Evolutionary conservation across 345 rosid genomes (phyloP).

Genomic region (Gossypium stocksii): DNA sequence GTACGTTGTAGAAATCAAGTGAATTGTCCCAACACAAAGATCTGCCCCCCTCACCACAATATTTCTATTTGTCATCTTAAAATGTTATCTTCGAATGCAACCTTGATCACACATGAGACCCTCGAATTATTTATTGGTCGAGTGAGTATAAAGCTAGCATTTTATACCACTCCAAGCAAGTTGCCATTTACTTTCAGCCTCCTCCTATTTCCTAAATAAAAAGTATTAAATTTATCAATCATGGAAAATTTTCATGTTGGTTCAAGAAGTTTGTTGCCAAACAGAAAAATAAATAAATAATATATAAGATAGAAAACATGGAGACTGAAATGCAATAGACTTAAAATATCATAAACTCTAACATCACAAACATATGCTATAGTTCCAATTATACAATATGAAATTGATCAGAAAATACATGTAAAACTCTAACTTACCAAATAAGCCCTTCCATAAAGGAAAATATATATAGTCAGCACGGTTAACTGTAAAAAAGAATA

Average conservation of each 20-base stretch:
- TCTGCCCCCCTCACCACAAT: background rate
- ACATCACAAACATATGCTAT: background rate
- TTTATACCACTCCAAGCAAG: background rate
- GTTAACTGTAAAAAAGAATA: slow-evolving; percentile 61
- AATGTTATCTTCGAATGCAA: background rate
- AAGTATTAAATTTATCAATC: background rate
- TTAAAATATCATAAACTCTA: background rate
- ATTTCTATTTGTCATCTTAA: background rate
- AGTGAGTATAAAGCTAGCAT: background rate
- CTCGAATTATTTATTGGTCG: background rate
- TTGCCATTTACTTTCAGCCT: background rate
- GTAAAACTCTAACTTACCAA: slow-evolving; percentile 51
- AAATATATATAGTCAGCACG: slow-evolving; percentile 77
- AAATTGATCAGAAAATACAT: slow-evolving; percentile 6
- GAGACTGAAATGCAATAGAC: background rate
- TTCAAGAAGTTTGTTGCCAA: background rate
- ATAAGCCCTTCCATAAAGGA: slow-evolving; percentile 88
- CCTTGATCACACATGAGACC: background rate
- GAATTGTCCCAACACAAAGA: background rate
- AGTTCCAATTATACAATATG: background rate
- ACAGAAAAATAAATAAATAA: background rate
- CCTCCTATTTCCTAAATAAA: background rate
- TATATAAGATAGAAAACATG: background rate
- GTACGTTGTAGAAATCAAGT: background rate
- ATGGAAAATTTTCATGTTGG: background rate